Evolutionary conservation across 2,329 filamentous ascomycete species (phyloP), one percentile per base, ranked within the genome.

Genomic region (Colletotrichum camelliae): DNA sequence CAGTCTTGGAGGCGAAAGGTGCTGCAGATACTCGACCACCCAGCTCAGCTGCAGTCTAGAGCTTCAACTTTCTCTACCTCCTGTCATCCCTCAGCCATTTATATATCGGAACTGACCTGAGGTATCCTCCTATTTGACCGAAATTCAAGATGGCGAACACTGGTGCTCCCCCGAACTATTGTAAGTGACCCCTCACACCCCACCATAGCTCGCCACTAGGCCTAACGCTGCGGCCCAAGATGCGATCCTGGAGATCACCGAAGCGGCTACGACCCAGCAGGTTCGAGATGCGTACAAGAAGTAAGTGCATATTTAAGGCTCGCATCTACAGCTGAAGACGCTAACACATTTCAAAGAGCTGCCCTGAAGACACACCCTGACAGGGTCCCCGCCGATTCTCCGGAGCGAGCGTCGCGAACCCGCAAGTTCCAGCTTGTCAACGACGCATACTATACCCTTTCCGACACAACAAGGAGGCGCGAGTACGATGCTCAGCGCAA

Each of bases 201-300:
- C 75, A 18, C 31, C 43, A 74, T 15, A 61, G 43, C 70, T 67
- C 35, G 43, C 18, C 6, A 31, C 31, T 58, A 52, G 57, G 5
- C 18, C 68, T 70, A 76, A 79, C 78, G 35, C 80, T 72, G 79
- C 77, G 77, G 52, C 60, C 31, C 78, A 96, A 52, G 94, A 96
- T 86, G 92, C 90, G 67, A 90, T 94, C 78, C 92, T 98, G 66
- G 94, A 94, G 78, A 85, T 98, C 76, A 83, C 93, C 67, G 90
- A 95, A 43, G 93, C 90, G 79, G 96, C 96, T 39, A 94, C 92
- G 0, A 91, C 93, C 75, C 92, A 96, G 81, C 94, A 98, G 83
- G 93, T 99, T 82, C 94, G 96, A 80, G 94, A 95, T 89, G 97
- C 96, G 67, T 99, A 98, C 89, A 99, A 99, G 84, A 94, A 94